Evolutionary conservation across 2,329 filamentous ascomycete genomes (phyloP), one percentile per base, ranked within the genome.

Genomic region (Trichoderma sp.): DNA sequence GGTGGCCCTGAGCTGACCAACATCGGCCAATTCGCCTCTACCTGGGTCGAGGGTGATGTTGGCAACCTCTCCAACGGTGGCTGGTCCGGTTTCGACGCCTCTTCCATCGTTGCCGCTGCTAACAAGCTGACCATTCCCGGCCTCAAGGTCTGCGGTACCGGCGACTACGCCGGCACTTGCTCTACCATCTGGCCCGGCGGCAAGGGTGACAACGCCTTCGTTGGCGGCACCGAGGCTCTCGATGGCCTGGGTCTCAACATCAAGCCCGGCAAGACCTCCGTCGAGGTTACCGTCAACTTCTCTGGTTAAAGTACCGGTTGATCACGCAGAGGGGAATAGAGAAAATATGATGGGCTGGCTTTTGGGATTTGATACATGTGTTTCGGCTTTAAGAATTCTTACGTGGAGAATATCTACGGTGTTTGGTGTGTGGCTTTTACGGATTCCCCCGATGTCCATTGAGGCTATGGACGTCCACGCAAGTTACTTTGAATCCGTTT

Each of bases 31-130:
- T 84, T 80, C 71, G 81, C 82, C 65, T 79, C 80, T 73, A 82
- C 82, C 71, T 88, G 86, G 86, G 74, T 82, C 77, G 86, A 88
- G 81, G 84, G 83, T 68, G 86, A 88, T 80, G 83, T 84, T 61
- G 83, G 74, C 72, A 84, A 82, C 80, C 43, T 73, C 0, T 78
- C 78, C 79, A 88, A 88, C 83, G 70, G 75, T n/a, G 80, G 77
- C 70, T 86, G 83, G 83, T 86, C 84, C 3, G 86, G 86, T 53
- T 84, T 83, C 72, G 86, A 88, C 71, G 85, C 83, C 73, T 87
- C 85, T 5, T 82, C 82, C 72, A 82, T 88, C 11, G 84, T 86
- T 56, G 79, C 85, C 34, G 80, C 82, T 75, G 73, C 76, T 32
- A 73, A 75, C 67, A 73, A 74, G 71, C 74, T 80, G 15, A 5